Evolutionary conservation across 352 stramenopile species (phyloP).

Genomic region (Globisporangium nagaii): DNA sequence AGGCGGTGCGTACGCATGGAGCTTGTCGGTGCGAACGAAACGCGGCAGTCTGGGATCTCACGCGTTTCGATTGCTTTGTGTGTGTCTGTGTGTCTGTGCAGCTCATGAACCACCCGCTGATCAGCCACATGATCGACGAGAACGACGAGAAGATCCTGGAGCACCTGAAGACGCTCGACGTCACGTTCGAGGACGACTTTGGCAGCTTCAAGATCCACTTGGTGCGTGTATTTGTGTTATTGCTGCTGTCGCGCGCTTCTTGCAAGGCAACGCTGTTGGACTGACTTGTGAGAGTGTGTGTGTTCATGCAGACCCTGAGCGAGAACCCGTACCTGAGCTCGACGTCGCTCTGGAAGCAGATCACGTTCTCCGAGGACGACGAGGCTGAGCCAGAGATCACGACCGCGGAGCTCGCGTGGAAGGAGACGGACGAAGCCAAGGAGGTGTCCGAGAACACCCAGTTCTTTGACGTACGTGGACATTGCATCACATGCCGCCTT

Average conservation of each 20-base stretch:
- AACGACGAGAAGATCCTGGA: constrained; percentile 52
- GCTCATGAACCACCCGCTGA: constrained; percentile 68
- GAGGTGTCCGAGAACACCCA: constrained; percentile 32
- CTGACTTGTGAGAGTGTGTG: not conserved
- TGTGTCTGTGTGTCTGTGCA: constrained; percentile 14
- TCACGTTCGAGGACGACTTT: constrained; percentile 56
- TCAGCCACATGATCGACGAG: constrained; percentile 38
- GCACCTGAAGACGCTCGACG: constrained; percentile 44
- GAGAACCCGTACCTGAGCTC: constrained; percentile 65
- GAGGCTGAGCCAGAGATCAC: constrained; percentile 57
- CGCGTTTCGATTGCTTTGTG: not conserved
- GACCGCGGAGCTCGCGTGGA: constrained; percentile 51
- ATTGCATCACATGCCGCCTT: too few species aligned
- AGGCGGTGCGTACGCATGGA: constrained; percentile 39
- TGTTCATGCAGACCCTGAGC: constrained; percentile 38
- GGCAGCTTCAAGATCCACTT: constrained; percentile 67
- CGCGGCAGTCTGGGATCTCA: not conserved
- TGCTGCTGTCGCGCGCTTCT: not conserved
- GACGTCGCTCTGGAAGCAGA: constrained; percentile 58
- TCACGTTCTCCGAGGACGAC: constrained; percentile 54
- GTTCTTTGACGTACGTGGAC: constrained; percentile 51
- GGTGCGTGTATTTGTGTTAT: not conserved
- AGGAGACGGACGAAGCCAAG: constrained; percentile 48
- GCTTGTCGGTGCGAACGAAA: too few species aligned
- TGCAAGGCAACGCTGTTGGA: too few species aligned